A percentile compares a stretch with the other conserved stretches of the same genome.
Evolutionary conservation across 441 rosid species (phyloP).

Genomic region (Gossypium trilobum): DNA sequence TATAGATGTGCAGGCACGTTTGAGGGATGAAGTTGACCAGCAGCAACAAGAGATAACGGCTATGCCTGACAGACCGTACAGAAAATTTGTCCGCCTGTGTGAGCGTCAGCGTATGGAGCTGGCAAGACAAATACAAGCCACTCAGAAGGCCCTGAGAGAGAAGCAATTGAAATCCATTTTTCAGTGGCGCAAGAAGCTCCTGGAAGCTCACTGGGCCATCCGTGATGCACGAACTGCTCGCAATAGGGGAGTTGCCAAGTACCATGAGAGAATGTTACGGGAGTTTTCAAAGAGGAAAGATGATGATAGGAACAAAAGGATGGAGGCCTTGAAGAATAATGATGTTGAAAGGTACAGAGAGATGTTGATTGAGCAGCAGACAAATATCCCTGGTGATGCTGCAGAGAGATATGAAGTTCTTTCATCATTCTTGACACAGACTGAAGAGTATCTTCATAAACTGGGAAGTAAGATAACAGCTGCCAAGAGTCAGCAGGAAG

Average conservation of each 20-base stretch:
- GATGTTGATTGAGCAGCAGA: constrained; percentile 97
- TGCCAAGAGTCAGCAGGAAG: constrained; percentile 94
- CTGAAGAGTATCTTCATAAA: constrained; percentile 93
- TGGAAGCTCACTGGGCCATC: constrained; percentile 95
- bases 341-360: constrained; percentile 99
- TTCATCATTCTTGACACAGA: constrained; percentile 91
- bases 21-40: constrained; percentile 88
- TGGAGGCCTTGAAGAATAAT: constrained; percentile 99
- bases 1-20: constrained; percentile 67
- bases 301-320: constrained; percentile 89
- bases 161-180: constrained; percentile 92
- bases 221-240: constrained; percentile 99
- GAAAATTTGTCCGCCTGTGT: constrained; percentile 93
- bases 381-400: constrained; percentile 78
- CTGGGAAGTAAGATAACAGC: constrained; percentile 90
- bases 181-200: constrained; percentile 99
- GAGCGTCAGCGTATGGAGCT: constrained; percentile 93
- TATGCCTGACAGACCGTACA: constrained; percentile 97
- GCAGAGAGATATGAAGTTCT: constrained; percentile 96
- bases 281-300: constrained; percentile 94
- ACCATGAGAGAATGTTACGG: constrained; percentile 91
- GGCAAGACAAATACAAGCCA: constrained; percentile 78
- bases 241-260: constrained; percentile 97
- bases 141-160: constrained; percentile 81
- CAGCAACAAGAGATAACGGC: constrained; percentile 98